Percentiles rank a stretch among this genome's conserved stretches.
Evolutionary conservation across 306 rosid species (phyloP).

Genomic region (Herpetospermum pedunculosum): DNA sequence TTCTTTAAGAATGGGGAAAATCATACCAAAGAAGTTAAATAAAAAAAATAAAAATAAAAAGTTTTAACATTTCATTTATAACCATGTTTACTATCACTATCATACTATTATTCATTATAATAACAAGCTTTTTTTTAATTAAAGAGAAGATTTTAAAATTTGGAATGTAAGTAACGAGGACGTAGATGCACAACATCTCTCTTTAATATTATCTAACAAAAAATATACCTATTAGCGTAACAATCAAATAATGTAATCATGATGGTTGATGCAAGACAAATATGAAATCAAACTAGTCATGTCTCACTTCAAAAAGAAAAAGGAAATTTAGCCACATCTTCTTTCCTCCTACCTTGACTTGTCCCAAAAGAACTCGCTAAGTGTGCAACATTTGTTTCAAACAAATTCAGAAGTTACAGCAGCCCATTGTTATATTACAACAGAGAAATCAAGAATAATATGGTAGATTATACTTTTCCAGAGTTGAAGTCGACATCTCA

Average conservation of each 20-base stretch:
- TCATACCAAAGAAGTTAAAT: no score
- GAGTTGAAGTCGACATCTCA: neutral
- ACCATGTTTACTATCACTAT: no score
- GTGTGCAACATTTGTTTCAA: neutral
- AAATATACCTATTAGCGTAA: no score
- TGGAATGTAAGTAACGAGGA: no score
- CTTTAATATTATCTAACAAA: no score
- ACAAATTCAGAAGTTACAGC: neutral
- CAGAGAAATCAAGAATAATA: neutral
- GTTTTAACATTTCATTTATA: no score
- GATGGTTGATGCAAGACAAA: neutral
- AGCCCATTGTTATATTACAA: neutral
- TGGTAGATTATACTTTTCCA: neutral
- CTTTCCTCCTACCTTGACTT: neutral
- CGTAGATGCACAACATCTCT: no score
- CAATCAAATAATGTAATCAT: neutral
- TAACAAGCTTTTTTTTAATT: no score
- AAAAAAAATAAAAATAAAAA: no score
- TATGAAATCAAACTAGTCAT: neutral
- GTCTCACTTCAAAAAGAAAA: neutral
- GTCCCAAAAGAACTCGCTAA: neutral
- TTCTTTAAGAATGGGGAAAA: no score
- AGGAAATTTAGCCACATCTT: neutral
- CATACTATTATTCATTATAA: no score
- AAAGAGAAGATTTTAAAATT: no score